These are phyloP conservation scores for Pleurotus pulmonarius DNA, from an alignment of 768 basidiomycete species.

Conservation along the genomic window DNA sequence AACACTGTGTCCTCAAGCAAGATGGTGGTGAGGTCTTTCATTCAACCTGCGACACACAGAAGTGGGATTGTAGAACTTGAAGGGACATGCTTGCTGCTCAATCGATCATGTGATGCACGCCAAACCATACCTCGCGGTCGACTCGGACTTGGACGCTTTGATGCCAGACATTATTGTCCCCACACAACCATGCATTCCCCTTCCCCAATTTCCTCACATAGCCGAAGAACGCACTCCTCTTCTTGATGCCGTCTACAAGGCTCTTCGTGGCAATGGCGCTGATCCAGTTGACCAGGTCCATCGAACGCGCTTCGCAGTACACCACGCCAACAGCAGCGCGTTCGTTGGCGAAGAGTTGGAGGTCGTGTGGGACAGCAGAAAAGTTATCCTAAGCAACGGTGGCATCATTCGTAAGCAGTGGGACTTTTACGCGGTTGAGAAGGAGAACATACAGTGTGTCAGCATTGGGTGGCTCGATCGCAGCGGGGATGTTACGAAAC, in stretches of 20 bases:
- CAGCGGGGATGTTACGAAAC: background rate
- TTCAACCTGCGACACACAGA: too few relatives aligned
- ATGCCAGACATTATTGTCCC: too few relatives aligned
- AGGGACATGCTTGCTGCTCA: too few relatives aligned
- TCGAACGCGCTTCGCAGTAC: background rate
- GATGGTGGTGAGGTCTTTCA: background rate
- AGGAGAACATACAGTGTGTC: constrained; percentile 73
- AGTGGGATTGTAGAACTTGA: too few relatives aligned
- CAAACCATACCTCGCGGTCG: too few relatives aligned
- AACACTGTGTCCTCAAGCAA: background rate
- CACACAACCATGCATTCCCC: too few relatives aligned
- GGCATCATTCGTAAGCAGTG: constrained; percentile 70
- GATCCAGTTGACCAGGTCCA: constrained; percentile 2
- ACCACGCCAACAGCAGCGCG: background rate
- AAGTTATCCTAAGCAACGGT: constrained; percentile 61
- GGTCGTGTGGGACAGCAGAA: constrained; percentile 64
- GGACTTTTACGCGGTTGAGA: constrained; percentile 62
- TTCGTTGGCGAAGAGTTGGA: constrained; percentile 48
- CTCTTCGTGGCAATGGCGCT: background rate
- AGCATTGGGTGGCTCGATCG: constrained; percentile 69
- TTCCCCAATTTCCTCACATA: too few relatives aligned
- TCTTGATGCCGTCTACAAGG: background rate
- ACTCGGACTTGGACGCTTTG: too few relatives aligned
- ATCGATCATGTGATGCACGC: too few relatives aligned
- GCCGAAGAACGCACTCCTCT: background rate